Evolutionary conservation across 371 early-diverging fungal genomes (phyloP), one percentile per base, ranked within the genome.

Genomic region (Zychaea mexicana): DNA sequence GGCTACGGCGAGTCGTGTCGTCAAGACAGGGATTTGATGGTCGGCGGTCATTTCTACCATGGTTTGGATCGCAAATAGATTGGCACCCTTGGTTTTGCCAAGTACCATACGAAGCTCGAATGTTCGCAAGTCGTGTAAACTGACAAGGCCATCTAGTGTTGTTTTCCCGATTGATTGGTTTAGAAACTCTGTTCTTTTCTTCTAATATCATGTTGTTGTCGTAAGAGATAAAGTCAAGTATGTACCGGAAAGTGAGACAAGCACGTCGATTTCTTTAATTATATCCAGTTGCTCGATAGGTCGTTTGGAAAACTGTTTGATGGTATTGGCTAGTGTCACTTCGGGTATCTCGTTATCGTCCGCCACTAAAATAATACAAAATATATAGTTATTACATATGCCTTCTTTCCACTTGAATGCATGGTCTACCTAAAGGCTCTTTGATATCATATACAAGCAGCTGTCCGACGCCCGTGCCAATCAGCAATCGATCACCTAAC

Each of bases 1-100:
- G n/a, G 89, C 89, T 0, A 92, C 90, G 1, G 92, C 92, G 10
- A 93, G 76, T 45, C 91, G 87, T 26, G 92, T 90, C 24, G 91
- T 82, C 27, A 93, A 79, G 30, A 85, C 83, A 8, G 93, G 92
- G 21, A 91, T 86, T 21, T 84, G 84, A 47, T n/a, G n/a, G n/a
- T 86, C 86, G 57, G 81, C 75, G 10, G 71, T 76, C 69, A 85
- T 77, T 58, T 91, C 92, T 13, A 91, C 85, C 66, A 85, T 83
- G 3, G 91, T 91, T 64, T 89, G 87, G 45, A 89, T 82, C n/a
- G 91, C 85, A 68, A 92, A 84, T 54, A 90, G 45, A 65, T 85
- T 86, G 8, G 92, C 92, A 10, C 93, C 92, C 60, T 83, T 88
- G 12, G 92, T 91, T 57, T 87, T 90, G 2, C 72, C 78, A 10